Evolutionary conservation across 805 yeast genomes (phyloP), one percentile per base, ranked within the genome.

Genomic region (Kodamaea fukazawae): DNA sequence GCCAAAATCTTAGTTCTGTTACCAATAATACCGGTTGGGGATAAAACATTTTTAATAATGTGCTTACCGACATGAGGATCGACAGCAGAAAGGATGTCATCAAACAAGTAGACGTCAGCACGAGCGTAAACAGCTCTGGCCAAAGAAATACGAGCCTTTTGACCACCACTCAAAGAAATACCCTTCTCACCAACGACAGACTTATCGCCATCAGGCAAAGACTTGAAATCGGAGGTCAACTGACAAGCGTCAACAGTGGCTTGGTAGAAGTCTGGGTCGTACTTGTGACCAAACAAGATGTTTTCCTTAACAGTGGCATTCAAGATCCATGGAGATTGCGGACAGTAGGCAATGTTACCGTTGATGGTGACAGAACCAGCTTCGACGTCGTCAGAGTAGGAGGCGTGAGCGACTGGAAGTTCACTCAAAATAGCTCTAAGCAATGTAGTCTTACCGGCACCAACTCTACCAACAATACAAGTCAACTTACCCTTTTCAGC

Each of bases 171-270:
- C 17, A 67, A 49, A 2, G 73, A 63, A 29, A 67, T 64, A 26
- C 72, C 73, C 46, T 67, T 67, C 41, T 67, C 71, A 4, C 73
- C 73, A n/a, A 67, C 72, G 35, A 61, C 54, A n/a, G 72, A 67
- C 34, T 47, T 51, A 48, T 67, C 72, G 15, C 67, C 70, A 47
- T 67, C 71, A 2, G 72, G 68, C 35, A 67, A 55, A 4, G 53
- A 47, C 18, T 53, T 53, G 39, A 67, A 55, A 44, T 67, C 73
- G 14, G 65, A 49, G 6, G 52, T 28, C 17, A 67, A 56, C 41
- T 65, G 61, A 51, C 73, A 67, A 4, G 71, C 71, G 18, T 54
- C 57, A 16, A 67, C 47, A 4, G 70, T 63, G 20, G 47, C 50
- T 13, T 55, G 44, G 41, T 67, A 67, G 40, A 56, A 64, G 1